Base-by-base conservation (phyloP, 352 stramenopile species). In the Pythium aristosporum region DNA sequence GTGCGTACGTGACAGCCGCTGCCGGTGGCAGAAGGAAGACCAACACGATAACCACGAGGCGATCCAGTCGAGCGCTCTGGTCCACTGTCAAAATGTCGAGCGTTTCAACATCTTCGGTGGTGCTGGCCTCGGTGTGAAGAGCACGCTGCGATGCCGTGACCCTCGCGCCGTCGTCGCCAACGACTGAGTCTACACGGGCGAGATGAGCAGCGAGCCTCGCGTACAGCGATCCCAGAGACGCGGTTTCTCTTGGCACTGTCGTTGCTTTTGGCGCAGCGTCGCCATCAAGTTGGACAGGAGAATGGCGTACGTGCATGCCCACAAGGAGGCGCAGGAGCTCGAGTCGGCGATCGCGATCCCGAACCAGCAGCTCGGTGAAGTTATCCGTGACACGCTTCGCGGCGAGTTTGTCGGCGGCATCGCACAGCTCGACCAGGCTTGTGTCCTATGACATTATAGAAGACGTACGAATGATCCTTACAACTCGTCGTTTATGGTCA, bases 221-320 rank as follows among this genome's bases (percentile, higher is more conserved):
- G 34, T 72, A 72, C 23, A 72, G 28, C 18, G 46, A 46, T 25
- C 58, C 58, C 12, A 72, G 59, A 3, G 58, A 67, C 1, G 63
- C 46, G 23, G 57, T 53, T n/a, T 72, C 65, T 10, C 87, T 69
- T 2, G 73, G 78, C 0, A 73, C 73, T 3, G 85, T 46, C 21
- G 89, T 52, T n/a, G 84, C 73, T 92, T 80, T 25, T 82, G 80
- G 43, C 83, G 76, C n/a, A 82, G 69, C 5, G 68, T 50, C 30
- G 80, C 77, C 54, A 92, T 75, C 18, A 85, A 77, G 2, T 84
- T 71, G 1, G 83, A 57, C 54, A 91, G 82, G 57, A 91, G 87
- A 8, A 91, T 74, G 39, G 83, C 79, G 79, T 76, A 91, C 25
- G 85, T 90, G 49, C 2, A 94, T 67, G 57, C 91, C 80, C 37